Base-by-base conservation (phyloP, 106 monocot genomes). In the Allium fistulosum region DNA sequence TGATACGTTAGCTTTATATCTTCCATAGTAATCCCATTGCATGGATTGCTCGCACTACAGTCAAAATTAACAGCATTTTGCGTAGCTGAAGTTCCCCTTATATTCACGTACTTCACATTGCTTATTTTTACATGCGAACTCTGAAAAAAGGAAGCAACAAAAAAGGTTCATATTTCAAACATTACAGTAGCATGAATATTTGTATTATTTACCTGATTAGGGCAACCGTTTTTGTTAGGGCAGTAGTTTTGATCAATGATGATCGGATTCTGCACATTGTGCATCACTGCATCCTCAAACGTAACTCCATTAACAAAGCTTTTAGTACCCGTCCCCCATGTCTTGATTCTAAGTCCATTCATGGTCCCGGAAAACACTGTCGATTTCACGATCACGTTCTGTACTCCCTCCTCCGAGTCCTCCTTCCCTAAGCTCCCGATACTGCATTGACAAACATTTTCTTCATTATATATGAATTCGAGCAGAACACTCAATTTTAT, bases 11-110 rank as follows among this genome's bases (percentile, higher is more conserved):
- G 71, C 66, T 61, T 78, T 5, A 77, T 60, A 27, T 77, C 58
- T 48, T 66, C 58, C 77, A 77, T 28, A 2, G 7, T 49, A 7
- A 77, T 66, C 46, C 77, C 77, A n/a, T 16, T 71, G 71, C 77
- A 77, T 6, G 77, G 77, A 45, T 65, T 71, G 49, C 65, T 77
- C 15, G 37, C 15, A 46, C 77, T 77, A 49, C 77, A 77, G 58
- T 71, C 71, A 22, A 77, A 71, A 18, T 18, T 77, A 70, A 77
- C 28, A 6, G 77, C 77, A 18, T 65, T 58, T 26, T 26, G 51
- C 7, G 78, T 78, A 27, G 78, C 78, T 28, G 78, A 78, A 12
- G 78, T 16, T 10, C 78, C 78, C 10, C 51, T 14, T 8, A 78
- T 63, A 52, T 67, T 58, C 9, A 1, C 28, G 18, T 67, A 78